Base-by-base conservation (phyloP, 2,329 filamentous ascomycete genomes). In the Exophiala calicioides region DNA sequence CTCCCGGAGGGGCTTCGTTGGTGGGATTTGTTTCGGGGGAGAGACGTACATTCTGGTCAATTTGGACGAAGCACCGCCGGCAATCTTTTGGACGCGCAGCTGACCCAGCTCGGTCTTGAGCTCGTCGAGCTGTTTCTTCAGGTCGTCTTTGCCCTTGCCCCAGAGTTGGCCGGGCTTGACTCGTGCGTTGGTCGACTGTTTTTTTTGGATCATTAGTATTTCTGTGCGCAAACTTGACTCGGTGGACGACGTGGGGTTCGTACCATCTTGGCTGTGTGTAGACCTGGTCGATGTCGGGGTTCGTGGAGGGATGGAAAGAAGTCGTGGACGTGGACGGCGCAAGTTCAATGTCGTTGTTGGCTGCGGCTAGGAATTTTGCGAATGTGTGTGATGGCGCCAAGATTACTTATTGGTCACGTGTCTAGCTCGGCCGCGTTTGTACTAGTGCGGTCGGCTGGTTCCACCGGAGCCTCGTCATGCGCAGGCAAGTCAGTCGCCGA, bases 101-200 rank as follows among this genome's bases (percentile, higher is more conserved):
- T 91, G 86, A 70, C 89, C 88, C 64, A 98, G 85, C 81, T 98
- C 94, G 60, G 85, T 84, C 88, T 96, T 95, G 72, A 95, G 81
- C 77, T 95, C 90, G 66, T 84, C 84, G 70, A 96, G 85, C 77
- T 95, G 90, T 83, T 93, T 95, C 72, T 83, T 82, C 76, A 98
- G 82, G 68, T 98, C 94, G 71, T 95, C 89, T 86, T 97, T 97
- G 86, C 82, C 90, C 89, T 98, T 98, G 80, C 83, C 84, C 93
- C 93, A 97, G 76, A 98, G 89, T 79, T 88, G 82, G 78, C 82
- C 83, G 75, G 91, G 85, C 87, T 96, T 97, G 78, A 98, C 89
- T 83, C 84, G 83, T 65, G 74, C 75, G 67, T 41, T 52, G 51
- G 77, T 71, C 73, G 81, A 83, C 78, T 82, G 43, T n/a, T 21